These are phyloP conservation scores for Geotrichum reessii DNA, from an alignment of 1,139 yeast species.

Conservation along the genomic window DNA sequence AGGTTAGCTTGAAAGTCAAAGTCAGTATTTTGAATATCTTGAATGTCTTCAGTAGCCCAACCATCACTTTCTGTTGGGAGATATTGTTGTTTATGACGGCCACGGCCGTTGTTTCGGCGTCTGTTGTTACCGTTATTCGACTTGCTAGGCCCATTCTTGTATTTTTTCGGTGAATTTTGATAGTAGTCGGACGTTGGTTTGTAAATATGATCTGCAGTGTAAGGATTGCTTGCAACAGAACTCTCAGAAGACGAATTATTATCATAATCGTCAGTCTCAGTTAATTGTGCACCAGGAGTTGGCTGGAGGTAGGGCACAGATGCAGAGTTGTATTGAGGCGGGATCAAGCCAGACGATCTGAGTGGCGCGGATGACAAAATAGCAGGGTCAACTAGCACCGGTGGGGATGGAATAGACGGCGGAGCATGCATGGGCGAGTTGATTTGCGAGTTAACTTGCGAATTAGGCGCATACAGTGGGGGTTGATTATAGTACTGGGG, in stretches of 20 bases:
- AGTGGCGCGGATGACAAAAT: conserved; percentile 26
- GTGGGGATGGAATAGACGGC: conserved; percentile 4
- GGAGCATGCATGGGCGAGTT: conserved; percentile 1
- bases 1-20: conserved; percentile 84
- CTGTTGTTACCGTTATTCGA: conserved; percentile 7
- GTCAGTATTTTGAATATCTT: conserved; percentile 45
- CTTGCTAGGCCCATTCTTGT: conserved; percentile 2
- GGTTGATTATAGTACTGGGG: conserved; percentile 3
- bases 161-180: not conserved
- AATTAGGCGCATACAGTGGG: not conserved
- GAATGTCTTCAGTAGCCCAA: conserved; percentile 53
- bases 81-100: conserved; percentile 12
- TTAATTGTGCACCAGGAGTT: not conserved
- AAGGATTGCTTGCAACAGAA: conserved; percentile 23
- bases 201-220: conserved; percentile 22
- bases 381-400: conserved; percentile 30
- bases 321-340: conserved; percentile 6
- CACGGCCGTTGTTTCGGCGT: conserved; percentile 5
- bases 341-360: conserved; percentile 17
- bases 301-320: not conserved
- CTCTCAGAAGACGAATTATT: conserved; percentile 22
- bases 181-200: conserved; percentile 1
- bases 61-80: conserved; percentile 32
- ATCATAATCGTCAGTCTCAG: conserved; percentile 10
- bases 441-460: conserved; percentile 1